A percentile compares a stretch with the other conserved stretches of the same genome.
Conservation (phyloP, 139 green algal genomes). For the Chlamydomonas sp. region DNA sequence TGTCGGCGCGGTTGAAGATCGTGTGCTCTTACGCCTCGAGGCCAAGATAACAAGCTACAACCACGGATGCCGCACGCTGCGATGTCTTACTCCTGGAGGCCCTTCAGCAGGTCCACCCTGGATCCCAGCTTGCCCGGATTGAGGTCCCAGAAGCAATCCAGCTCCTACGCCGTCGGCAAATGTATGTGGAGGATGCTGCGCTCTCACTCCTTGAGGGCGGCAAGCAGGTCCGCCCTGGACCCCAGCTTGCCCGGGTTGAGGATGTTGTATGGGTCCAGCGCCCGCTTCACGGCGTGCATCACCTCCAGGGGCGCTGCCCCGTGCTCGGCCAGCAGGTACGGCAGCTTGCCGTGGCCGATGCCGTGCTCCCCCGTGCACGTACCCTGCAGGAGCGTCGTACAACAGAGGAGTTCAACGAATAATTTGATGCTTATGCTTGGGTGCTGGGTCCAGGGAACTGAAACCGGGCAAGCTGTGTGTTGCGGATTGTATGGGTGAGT, state of each 20-base stretch:
- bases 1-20: background rate
- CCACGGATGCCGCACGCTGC: too few species aligned
- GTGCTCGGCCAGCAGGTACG: constrained; percentile 61
- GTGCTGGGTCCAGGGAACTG: too few species aligned
- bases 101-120: background rate
- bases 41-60: too few species aligned
- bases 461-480: too few species aligned
- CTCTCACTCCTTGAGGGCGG: background rate
- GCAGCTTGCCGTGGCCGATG: constrained; percentile 63
- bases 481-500: too few species aligned
- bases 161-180: too few species aligned
- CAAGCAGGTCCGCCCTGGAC: constrained; percentile 5
- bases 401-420: too few species aligned
- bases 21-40: background rate
- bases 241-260: constrained; percentile 82
- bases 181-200: background rate
- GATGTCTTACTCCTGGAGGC: background rate
- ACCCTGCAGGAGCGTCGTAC: background rate
- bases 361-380: constrained; percentile 65
- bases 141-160: too few species aligned
- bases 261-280: constrained; percentile 69
- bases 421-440: too few species aligned
- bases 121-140: too few species aligned
- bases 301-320: constrained; percentile 51
- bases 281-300: constrained; percentile 68